Base-by-base conservation (phyloP, 2,329 filamentous ascomycete species). In the Chaetomium olivaceum region DNA sequence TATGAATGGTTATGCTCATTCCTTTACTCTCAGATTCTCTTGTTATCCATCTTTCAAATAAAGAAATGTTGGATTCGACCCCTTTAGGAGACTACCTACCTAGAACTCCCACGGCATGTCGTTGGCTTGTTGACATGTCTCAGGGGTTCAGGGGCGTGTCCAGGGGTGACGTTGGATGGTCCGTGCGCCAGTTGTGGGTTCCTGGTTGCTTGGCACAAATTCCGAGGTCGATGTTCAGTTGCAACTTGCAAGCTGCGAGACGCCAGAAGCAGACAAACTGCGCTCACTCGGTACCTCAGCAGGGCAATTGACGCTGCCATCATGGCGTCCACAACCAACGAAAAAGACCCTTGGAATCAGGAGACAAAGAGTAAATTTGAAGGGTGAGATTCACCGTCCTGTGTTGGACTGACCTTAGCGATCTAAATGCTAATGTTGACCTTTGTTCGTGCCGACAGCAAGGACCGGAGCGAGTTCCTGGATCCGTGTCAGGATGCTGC, bases 401-500 rank as follows among this genome's bases (percentile, higher is more conserved):
- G 39, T 33, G 62, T 27, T 29, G 3, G 43, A 62, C 50, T 33
- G 27, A 43, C 39, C 61, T 63, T n/a, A 55, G 43, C 25, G 19
- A 14, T 21, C 5, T 23, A 11, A 29, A 25, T 29, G 65, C 69
- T 73, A 51, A 71, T 68, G 51, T 39, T 27, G 19, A 4, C 55
- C 11, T 39, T 14, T 36, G 5, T 46, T 43, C 4, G 57, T 29
- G 19, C 5, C 11, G 51, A 67, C 73, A 97, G 94, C 71, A 98
- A 98, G 83, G 85, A 84, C 63, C 87, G 89, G 74, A 97, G 93
- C 82, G 89, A 97, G 76, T 98, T 90, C 80, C 92, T 91, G 77
- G 95, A 99, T 74, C 95, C 95, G 1, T 99, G 95, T 78, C 94
- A 98, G 77, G 94, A 97, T 73, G 92, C 92, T 5, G 94, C 95